phyloP scores from a whole-genome alignment of 2,329 filamentous ascomycete genomes.

The Epichloe amarillans region DNA sequence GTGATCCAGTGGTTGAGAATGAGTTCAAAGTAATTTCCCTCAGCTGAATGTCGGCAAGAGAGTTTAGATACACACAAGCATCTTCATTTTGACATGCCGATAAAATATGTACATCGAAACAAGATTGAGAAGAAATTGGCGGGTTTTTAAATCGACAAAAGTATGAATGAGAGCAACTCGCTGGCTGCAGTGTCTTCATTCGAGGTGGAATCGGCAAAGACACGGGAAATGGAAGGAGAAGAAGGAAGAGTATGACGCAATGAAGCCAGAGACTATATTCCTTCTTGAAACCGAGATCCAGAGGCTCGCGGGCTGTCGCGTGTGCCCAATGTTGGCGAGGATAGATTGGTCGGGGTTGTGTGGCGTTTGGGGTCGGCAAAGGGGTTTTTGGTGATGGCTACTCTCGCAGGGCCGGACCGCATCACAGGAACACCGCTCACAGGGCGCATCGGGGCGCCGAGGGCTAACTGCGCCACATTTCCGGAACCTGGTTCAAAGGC shows the following conservation, averaged over 20 bases:
- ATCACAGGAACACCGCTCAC: slow-evolving; percentile 48
- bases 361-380: slow-evolving; percentile 22
- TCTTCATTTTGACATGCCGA: background rate
- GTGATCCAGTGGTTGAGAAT: background rate
- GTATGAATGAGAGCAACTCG: background rate
- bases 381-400: slow-evolving; percentile 43
- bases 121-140: background rate
- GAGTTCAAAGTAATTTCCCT: background rate
- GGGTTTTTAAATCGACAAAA: background rate
- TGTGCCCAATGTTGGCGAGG: slow-evolving; percentile 24
- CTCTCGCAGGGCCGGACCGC: slow-evolving; percentile 51
- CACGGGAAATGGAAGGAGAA: background rate
- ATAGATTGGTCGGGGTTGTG: slow-evolving; percentile 11
- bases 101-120: slow-evolving; percentile 5
- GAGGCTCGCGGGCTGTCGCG: slow-evolving; percentile 21
- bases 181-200: background rate
- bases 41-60: background rate
- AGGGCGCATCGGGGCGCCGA: slow-evolving; percentile 45
- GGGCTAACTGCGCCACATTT: slow-evolving; percentile 29
- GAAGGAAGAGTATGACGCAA: slow-evolving; percentile 1
- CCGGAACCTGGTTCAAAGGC: slow-evolving; percentile 25
- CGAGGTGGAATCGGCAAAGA: background rate
- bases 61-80: slow-evolving; percentile 2
- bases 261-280: slow-evolving; percentile 17
- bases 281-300: slow-evolving; percentile 28